phyloP scores from a whole-genome alignment of 78 protist species.

The Polysphondylium violaceum region DNA sequence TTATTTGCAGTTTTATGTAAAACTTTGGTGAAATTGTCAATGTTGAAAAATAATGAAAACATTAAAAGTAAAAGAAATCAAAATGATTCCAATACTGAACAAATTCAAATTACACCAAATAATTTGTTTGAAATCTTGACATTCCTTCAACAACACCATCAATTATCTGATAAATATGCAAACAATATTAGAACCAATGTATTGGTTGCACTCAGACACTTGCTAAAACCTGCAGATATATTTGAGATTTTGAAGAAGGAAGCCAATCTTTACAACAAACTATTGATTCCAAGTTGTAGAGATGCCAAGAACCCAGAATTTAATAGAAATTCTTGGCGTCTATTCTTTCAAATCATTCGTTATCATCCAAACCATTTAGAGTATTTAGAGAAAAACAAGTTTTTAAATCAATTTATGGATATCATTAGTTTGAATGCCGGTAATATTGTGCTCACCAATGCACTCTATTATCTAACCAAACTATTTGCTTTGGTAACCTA shows the following conservation, averaged over 20 bases:
- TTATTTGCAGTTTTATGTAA: slow-evolving; percentile 46
- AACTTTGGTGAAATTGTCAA: neutral
- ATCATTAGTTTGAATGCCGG: slow-evolving; percentile 68
- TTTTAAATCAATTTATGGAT: slow-evolving; percentile 39
- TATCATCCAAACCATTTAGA: slow-evolving; percentile 58
- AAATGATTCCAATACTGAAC: slow-evolving; percentile 27
- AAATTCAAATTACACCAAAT: slow-evolving; percentile 45
- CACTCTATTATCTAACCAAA: slow-evolving; percentile 73
- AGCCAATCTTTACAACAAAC: slow-evolving; percentile 6
- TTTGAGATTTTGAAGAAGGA: slow-evolving; percentile 70
- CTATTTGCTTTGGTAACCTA: slow-evolving; percentile 36
- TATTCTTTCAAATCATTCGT: slow-evolving; percentile 71
- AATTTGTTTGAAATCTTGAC: slow-evolving; percentile 39
- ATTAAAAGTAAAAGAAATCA: slow-evolving; percentile 31
- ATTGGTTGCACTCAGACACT: slow-evolving; percentile 58
- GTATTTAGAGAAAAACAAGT: slow-evolving; percentile 50
- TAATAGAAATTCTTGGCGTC: slow-evolving; percentile 62
- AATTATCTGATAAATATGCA: slow-evolving; percentile 26
- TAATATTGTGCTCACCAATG: slow-evolving; percentile 54
- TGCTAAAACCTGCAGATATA: slow-evolving; percentile 43
- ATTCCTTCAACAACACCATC: slow-evolving; percentile 1
- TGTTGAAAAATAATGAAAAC: slow-evolving; percentile 42
- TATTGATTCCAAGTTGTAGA: slow-evolving; percentile 57
- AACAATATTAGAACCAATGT: slow-evolving; percentile 28
- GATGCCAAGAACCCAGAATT: slow-evolving; percentile 61